Percentiles rank a stretch among this genome's conserved stretches.
These are phyloP conservation scores for Magnolia sinica DNA, from an alignment of 164 flowering plant species.

Conservation along the genomic window DNA sequence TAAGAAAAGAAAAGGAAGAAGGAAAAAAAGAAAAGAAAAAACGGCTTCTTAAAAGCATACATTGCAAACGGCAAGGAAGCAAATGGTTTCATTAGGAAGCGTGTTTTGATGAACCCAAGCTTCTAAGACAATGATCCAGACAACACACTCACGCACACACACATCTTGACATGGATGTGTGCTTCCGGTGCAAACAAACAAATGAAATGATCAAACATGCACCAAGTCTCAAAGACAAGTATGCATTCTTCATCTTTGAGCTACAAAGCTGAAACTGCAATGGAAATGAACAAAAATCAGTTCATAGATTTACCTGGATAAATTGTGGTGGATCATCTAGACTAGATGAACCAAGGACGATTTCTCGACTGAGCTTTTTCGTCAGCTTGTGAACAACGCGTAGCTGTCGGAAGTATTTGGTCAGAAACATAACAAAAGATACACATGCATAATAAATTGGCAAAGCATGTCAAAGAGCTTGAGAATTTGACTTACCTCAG, in stretches of 20 bases:
- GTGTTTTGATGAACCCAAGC: neutral
- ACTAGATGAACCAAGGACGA: constrained; percentile 88
- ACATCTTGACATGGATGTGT: neutral
- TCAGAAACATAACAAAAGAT: constrained; percentile 2
- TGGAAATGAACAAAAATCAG: neutral
- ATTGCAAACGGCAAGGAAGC: no score
- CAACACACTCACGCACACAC: neutral
- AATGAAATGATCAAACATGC: neutral
- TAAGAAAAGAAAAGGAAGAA: no score
- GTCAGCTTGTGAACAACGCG: constrained; percentile 93
- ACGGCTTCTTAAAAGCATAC: no score
- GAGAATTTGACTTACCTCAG: constrained; percentile 59
- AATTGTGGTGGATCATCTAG: constrained; percentile 94
- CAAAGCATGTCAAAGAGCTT: neutral
- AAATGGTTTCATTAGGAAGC: no score
- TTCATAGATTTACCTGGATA: constrained; percentile 46
- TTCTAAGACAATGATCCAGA: neutral
- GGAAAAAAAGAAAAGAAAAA: no score
- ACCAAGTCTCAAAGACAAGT: neutral
- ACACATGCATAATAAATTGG: neutral
- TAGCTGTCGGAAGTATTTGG: constrained; percentile 42
- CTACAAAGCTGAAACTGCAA: neutral
- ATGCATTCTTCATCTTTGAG: neutral
- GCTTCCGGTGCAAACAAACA: neutral
- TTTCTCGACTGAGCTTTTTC: constrained; percentile 68